These are phyloP conservation scores for Quercus dentata DNA, from an alignment of 306 rosid species.

Conservation along the genomic window DNA sequence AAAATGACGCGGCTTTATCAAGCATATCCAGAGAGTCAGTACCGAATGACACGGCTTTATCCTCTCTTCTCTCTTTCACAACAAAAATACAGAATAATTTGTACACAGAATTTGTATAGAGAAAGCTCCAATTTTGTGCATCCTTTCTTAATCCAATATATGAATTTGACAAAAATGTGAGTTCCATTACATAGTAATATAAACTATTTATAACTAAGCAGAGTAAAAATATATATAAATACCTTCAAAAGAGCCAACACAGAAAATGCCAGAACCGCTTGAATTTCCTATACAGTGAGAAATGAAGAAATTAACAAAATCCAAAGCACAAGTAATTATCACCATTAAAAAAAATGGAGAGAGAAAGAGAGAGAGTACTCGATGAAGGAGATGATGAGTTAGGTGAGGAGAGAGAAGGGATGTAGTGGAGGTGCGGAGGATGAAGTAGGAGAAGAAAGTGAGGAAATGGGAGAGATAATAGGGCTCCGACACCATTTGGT, in stretches of 20 bases:
- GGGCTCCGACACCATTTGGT: slow-evolving; percentile 72
- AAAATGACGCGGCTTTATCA: too few relatives aligned
- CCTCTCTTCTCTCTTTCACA: too few relatives aligned
- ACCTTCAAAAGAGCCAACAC: slow-evolving; percentile 70
- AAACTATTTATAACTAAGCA: not conserved
- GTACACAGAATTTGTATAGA: too few relatives aligned
- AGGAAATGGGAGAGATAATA: slow-evolving; percentile 68
- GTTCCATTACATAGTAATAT: too few relatives aligned
- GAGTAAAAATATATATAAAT: not conserved
- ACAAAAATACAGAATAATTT: too few relatives aligned
- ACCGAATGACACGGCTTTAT: too few relatives aligned
- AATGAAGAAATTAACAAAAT: not conserved
- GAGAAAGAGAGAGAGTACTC: slow-evolving; percentile 41
- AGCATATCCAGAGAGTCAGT: too few relatives aligned
- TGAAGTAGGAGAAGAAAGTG: slow-evolving; percentile 73
- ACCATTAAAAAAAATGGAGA: not conserved
- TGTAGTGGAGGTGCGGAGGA: slow-evolving; percentile 57
- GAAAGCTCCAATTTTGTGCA: too few relatives aligned
- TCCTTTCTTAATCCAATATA: too few relatives aligned
- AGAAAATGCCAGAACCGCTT: slow-evolving; percentile 56
- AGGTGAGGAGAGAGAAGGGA: slow-evolving; percentile 41
- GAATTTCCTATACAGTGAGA: slow-evolving; percentile 49
- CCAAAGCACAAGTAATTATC: not conserved
- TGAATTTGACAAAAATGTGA: too few relatives aligned
- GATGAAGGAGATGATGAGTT: slow-evolving; percentile 46